Evolutionary conservation across 345 rosid genomes (phyloP).

Genomic region (Euphorbia pulcherrima): DNA sequence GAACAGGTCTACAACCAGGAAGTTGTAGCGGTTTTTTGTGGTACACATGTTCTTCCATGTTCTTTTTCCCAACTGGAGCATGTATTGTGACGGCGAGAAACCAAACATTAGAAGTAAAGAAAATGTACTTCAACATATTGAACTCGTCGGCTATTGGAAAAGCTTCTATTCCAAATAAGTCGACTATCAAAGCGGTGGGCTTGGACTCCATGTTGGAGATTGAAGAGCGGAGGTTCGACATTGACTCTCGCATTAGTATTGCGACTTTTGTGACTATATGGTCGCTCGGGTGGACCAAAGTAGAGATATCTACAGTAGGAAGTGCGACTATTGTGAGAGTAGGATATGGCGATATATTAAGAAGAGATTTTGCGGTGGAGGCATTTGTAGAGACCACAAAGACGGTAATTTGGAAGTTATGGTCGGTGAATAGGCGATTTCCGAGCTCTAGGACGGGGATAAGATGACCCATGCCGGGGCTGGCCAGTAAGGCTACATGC

Average conservation of each 20-base stretch:
- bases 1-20: conserved; percentile 14
- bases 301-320: not conserved
- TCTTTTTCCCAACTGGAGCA: not conserved
- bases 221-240: not conserved
- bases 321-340: not conserved
- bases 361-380: not conserved
- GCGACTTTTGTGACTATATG: not conserved
- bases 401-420: not conserved
- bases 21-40: conserved; percentile 6
- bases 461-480: conserved; percentile 7
- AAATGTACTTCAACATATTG: conserved; percentile 44
- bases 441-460: not conserved
- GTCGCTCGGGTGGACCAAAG: not conserved
- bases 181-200: not conserved
- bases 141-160: conserved; percentile 43
- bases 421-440: not conserved
- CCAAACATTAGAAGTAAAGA: conserved; percentile 50
- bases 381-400: not conserved
- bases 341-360: not conserved
- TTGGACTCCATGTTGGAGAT: not conserved
- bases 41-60: conserved; percentile 12
- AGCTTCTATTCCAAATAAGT: conserved; percentile 24
- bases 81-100: conserved; percentile 2
- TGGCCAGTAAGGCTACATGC: not conserved
- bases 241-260: not conserved